These are phyloP conservation scores for Fonsecaea erecta DNA, from an alignment of 2,329 filamentous ascomycete genomes.

Conservation along the genomic window DNA sequence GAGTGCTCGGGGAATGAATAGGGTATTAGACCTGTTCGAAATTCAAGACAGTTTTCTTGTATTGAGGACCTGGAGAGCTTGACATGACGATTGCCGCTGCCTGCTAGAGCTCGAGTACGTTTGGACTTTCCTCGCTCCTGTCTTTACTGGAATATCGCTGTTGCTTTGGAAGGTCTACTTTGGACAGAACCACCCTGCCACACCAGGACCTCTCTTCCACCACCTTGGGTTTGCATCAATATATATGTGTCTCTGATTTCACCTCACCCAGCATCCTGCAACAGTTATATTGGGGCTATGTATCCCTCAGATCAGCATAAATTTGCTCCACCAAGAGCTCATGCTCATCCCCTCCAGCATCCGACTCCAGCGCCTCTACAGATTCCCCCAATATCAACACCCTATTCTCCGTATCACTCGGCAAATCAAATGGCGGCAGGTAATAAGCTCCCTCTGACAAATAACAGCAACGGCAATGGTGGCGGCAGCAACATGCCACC, in stretches of 20 bases:
- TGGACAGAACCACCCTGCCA: slow-evolving; percentile 15
- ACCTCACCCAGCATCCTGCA: background rate
- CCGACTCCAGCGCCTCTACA: slow-evolving; percentile 15
- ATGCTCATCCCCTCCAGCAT: slow-evolving; percentile 9
- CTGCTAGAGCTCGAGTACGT: background rate
- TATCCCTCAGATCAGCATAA: slow-evolving; percentile 24
- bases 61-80: background rate
- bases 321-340: slow-evolving; percentile 19
- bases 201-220: background rate
- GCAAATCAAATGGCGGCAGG: background rate
- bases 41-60: background rate
- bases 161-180: slow-evolving; percentile 8
- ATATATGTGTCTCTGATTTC: background rate
- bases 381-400: slow-evolving; percentile 10
- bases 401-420: slow-evolving; percentile 26
- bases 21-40: background rate
- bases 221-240: background rate
- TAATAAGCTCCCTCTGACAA: background rate
- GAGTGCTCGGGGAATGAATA: slow-evolving; percentile 1
- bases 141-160: slow-evolving; percentile 17
- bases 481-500: slow-evolving; percentile 38
- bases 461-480: slow-evolving; percentile 27
- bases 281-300: slow-evolving; percentile 10
- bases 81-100: background rate
- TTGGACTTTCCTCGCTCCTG: slow-evolving; percentile 10